Base-by-base conservation (phyloP, 768 basidiomycete genomes). In the Mrakia blollopis region DNA sequence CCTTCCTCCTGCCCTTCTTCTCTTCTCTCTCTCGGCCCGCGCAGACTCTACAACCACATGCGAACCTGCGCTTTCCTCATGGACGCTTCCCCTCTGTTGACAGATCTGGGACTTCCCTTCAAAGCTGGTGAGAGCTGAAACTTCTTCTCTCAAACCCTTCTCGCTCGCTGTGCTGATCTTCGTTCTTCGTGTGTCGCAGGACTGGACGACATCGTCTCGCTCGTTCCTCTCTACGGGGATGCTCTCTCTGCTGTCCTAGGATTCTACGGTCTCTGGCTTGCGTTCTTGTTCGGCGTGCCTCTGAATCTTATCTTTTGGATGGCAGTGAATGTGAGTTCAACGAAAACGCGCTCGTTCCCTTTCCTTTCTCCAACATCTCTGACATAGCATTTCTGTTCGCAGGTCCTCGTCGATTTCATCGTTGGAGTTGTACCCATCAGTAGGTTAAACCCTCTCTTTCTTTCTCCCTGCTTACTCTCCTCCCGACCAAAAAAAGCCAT, bases 21-120 rank as follows among this genome's bases (percentile, higher is more conserved):
- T 62, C 61, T 62, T 13, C 30, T 32, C 32, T 30, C 62, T 63
- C 62, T 30, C 16, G 11, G 28, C 32, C 25, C 39, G 71, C 61
- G 71, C 61, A 83, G 83, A 50, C 75, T 83, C 44, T 83, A 83
- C 78, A 83, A 83, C 73, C 83, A 83, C 75, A 79, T 82, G 52
- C 61, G 83, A 25, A 83, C 83, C 0, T 80, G 82, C 1, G 83
- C 83, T 7, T 84, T 81, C 76, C 83, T 81, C 81, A 81, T 84
- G 32, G 83, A 84, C 76, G 82, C 83, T 32, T 76, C 82, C 13
- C 83, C 83, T n/a, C 73, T 83, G 0, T 74, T 84, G 13, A 78
- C 82, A 23, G 82, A 84, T 73, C 76, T 84, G 0, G 83, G 83
- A 0, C 72, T 84, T 25, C 83, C 83, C 11, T 84, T 84, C 80